Conservation (phyloP, 176 grass and related monocot genomes). For the Musa troglodytarum region DNA sequence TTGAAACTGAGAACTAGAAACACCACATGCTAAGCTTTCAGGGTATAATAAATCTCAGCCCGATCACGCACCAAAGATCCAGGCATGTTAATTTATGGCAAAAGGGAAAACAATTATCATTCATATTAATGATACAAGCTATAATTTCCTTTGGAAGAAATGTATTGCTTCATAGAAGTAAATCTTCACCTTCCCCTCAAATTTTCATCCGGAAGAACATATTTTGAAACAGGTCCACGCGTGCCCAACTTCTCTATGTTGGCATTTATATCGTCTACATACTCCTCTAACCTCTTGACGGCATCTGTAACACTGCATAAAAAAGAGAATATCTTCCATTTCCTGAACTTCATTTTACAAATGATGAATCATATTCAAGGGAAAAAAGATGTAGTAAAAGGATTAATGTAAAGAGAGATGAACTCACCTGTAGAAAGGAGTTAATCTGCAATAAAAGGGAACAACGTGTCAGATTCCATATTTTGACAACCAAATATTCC, state of each 20-base stretch:
- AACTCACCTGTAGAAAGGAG: conserved; percentile 90
- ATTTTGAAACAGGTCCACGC: conserved; percentile 85
- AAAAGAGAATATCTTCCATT: conserved; percentile 1
- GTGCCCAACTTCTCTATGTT: conserved; percentile 52
- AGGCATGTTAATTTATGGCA: background rate
- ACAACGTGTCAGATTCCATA: conserved; percentile 1
- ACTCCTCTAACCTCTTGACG: conserved; percentile 62
- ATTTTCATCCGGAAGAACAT: conserved; percentile 95
- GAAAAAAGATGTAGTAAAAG: background rate
- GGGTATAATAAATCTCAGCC: background rate
- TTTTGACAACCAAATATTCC: background rate
- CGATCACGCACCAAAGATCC: background rate
- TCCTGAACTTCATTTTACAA: background rate
- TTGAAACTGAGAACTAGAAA: background rate
- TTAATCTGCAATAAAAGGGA: conserved; percentile 55
- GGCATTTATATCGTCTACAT: conserved; percentile 71
- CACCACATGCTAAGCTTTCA: background rate
- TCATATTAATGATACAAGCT: background rate
- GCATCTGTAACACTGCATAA: conserved; percentile 49
- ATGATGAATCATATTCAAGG: background rate
- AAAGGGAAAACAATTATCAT: background rate
- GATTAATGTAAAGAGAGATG: background rate
- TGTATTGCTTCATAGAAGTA: background rate
- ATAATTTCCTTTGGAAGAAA: background rate
- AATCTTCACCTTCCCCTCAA: conserved; percentile 66